These are phyloP conservation scores for Aphanoascus verrucosus DNA, from an alignment of 2,329 filamentous ascomycete species.

Conservation along the genomic window DNA sequence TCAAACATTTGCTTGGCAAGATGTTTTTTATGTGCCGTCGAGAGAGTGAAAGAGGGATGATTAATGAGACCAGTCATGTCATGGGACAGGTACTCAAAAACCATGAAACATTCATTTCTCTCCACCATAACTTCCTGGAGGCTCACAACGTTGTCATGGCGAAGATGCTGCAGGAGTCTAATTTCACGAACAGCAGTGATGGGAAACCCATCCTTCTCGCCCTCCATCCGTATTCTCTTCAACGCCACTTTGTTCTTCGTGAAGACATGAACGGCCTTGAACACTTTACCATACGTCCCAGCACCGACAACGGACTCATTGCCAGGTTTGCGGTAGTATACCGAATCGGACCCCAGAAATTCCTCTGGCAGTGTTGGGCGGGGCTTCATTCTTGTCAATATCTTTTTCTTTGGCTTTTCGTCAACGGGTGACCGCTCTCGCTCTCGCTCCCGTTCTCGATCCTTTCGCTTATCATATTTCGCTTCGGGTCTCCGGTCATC, in stretches of 20 bases:
- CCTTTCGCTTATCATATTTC: slow-evolving; percentile 36
- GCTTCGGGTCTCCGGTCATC: slow-evolving; percentile 15
- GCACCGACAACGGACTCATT: slow-evolving; percentile 95
- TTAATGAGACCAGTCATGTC: slow-evolving; percentile 92
- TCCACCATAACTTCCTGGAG: slow-evolving; percentile 99
- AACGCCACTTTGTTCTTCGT: slow-evolving; percentile 71
- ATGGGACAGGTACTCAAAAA: slow-evolving; percentile 95
- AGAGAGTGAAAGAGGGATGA: slow-evolving; percentile 80
- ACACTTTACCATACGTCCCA: slow-evolving; percentile 93
- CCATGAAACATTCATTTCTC: slow-evolving; percentile 98
- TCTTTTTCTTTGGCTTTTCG: slow-evolving; percentile 47
- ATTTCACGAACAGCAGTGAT: slow-evolving; percentile 96
- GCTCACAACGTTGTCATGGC: slow-evolving; percentile 74
- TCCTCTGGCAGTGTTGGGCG: slow-evolving; percentile 62
- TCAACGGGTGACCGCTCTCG: slow-evolving; percentile 37
- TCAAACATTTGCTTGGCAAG: slow-evolving; percentile 87
- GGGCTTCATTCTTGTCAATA: slow-evolving; percentile 58
- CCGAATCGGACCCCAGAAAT: slow-evolving; percentile 68
- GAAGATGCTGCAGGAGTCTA: slow-evolving; percentile 87
- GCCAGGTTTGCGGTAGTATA: slow-evolving; percentile 91
- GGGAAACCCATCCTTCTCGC: slow-evolving; percentile 97
- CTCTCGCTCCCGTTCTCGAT: slow-evolving; percentile 1
- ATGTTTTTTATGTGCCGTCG: slow-evolving; percentile 80
- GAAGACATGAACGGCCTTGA: slow-evolving; percentile 71
- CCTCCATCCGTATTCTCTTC: slow-evolving; percentile 99